Conservation (phyloP, 2,329 filamentous ascomycete species). For the Sclerotinia minor region DNA sequence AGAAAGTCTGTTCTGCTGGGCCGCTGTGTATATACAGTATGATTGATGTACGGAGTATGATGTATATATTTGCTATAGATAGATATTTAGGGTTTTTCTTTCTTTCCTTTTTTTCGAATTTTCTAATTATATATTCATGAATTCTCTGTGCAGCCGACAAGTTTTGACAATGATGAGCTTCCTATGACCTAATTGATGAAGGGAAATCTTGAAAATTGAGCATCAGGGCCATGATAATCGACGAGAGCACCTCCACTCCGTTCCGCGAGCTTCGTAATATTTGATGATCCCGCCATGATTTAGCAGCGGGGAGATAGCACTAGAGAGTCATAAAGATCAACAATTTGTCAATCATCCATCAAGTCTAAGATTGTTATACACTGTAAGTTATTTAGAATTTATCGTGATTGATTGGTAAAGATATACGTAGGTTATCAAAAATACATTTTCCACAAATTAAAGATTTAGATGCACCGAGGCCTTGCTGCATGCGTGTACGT, state of each 20-base stretch:
- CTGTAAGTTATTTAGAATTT: background rate
- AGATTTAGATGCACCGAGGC: conserved; percentile 19
- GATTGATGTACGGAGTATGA: too few species aligned
- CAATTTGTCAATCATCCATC: background rate
- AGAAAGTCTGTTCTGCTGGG: background rate
- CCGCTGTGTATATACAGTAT: background rate
- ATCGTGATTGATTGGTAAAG: background rate
- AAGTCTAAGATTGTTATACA: background rate
- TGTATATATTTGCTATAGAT: background rate
- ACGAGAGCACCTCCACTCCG: background rate
- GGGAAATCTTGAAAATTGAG: background rate
- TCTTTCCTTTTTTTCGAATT: background rate
- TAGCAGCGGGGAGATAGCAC: too few species aligned
- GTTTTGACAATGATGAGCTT: background rate
- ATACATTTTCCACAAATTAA: conserved; percentile 5
- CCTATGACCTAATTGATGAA: background rate
- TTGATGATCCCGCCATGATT: background rate
- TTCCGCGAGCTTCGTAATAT: background rate
- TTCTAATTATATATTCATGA: background rate
- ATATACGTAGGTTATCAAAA: background rate
- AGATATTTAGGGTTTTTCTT: background rate
- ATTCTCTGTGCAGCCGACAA: background rate
- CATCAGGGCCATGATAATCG: background rate
- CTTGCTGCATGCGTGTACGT: background rate
- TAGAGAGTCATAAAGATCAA: conserved; percentile 2